Base-by-base conservation (phyloP, 371 early-diverging fungal genomes). In the Umbelopsis sp. region DNA sequence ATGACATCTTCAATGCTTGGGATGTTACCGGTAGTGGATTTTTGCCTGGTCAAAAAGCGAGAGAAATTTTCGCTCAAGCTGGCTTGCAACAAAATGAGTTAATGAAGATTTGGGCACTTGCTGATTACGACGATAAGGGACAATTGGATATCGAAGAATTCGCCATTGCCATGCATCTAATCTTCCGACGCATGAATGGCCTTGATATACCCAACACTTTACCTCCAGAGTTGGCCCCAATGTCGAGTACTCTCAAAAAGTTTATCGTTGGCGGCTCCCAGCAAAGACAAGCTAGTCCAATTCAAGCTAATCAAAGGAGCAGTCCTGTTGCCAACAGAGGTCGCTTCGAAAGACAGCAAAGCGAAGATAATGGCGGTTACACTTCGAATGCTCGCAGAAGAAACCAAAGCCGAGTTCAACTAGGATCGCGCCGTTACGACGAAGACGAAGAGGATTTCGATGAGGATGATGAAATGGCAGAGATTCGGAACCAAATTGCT, bases 1-100 rank as follows among this genome's bases (percentile, higher is more conserved):
- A 93, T 65, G 84, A 87, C 25, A 91, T 95, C 63, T 97, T 97
- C 76, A 84, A 87, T 44, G 90, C 90, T 5, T 95, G 94, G 92
- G 96, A 96, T 70, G 82, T 86, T 0, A 83, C 87, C n/a, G 88
- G 86, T 22, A 82, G 89, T 1, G 94, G 94, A 2, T 94, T 87
- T 72, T 82, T 96, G 72, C 80, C 88, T 12, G 96, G 92, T 69
- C 92, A 92, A n/a, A 85, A 91, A 37, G 96, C 95, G 1, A 83
- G 87, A 35, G 89, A 93, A 63, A 91, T 96, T 12, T 92, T 97
- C 35, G 57, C 57, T 29, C 83, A 85, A 45, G 78, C 83, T 14
- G 74, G 73, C 18, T 51, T 85, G 29, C 66, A 74, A 18, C 75
- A 78, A 10, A 66, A 70, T 8, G 79, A 78, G 44, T 67, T 85